phyloP scores from a whole-genome alignment of 2,329 filamentous ascomycete species.

The Pyricularia sp. region DNA sequence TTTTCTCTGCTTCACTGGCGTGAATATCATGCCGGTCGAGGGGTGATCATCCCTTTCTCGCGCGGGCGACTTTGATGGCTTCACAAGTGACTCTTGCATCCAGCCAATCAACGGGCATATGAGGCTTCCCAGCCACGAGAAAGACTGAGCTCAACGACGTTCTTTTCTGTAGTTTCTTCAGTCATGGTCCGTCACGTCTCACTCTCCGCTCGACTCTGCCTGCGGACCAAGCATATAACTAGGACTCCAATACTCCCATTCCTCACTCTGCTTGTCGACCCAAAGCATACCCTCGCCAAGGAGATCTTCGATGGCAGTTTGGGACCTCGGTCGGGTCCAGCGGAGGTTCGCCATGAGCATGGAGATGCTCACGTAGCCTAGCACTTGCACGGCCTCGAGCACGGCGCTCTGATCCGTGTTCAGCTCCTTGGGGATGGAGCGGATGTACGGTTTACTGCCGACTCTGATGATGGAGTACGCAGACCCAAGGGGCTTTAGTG shows the following conservation, averaged over 20 bases:
- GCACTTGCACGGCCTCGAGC: constrained; percentile 79
- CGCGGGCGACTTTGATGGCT: neutral
- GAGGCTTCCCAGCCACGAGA: constrained; percentile 4
- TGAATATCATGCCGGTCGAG: neutral
- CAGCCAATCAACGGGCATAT: neutral
- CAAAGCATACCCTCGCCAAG: constrained; percentile 85
- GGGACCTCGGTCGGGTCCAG: constrained; percentile 78
- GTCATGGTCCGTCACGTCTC: neutral
- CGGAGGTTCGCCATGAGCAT: constrained; percentile 81
- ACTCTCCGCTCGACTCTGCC: constrained; percentile 10
- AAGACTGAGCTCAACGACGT: constrained; percentile 9
- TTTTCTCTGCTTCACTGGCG: neutral
- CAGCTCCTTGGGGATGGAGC: constrained; percentile 88
- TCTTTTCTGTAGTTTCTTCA: constrained; percentile 5
- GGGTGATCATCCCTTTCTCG: neutral
- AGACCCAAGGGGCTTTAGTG: constrained; percentile 76
- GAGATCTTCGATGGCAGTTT: constrained; percentile 84
- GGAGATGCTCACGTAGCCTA: constrained; percentile 82
- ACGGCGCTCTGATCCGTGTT: constrained; percentile 91
- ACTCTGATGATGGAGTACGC: constrained; percentile 80
- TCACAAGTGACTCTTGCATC: neutral
- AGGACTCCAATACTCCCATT: constrained; percentile 92
- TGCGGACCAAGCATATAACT: constrained; percentile 53
- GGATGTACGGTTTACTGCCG: constrained; percentile 77
- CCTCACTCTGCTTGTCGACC: constrained; percentile 77